Base-by-base conservation (phyloP, 768 basidiomycete genomes). In the Pleurotus tuoliensis region DNA sequence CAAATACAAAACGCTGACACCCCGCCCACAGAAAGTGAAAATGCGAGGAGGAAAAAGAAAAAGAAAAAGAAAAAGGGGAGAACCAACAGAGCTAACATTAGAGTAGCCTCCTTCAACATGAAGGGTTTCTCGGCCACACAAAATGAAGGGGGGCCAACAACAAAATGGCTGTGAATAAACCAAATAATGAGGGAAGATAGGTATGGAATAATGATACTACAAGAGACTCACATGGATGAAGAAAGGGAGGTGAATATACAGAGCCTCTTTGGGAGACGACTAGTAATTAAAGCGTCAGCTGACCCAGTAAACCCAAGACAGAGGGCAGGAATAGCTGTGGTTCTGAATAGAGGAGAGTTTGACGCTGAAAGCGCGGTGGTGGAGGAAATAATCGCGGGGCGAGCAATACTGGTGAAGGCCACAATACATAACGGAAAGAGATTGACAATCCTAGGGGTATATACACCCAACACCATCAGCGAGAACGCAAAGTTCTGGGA, bases 401-500 rank as follows among this genome's bases (percentile, higher is more conserved):
- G 69, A 55, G 73, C 67, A 8, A n/a, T 67, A 3, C 9, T 61
- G 2, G 18, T 64, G 2, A 41, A 52, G 39, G 55, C 61, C 0
- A 45, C 47, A 13, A 66, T 67, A 66, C 60, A 66, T 13, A 49
- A 61, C 0, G 48, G 55, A 0, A 24, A 54, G 18, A 61, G 15
- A 18, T 20, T 76, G 0, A 58, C 45, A 4, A 57, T 76, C 0
- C 60, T 76, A 0, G 70, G 61, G 4, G 52, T 76, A 1, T 77
- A 77, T 39, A 67, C 74, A 4, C 76, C 74, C 0, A 75, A 73
- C 52, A 50, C 58, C 27, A 40, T 49, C 1, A 18, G n/a, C 0
- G 63, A 68, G 13, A 72, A 76, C 24, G 55, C 51, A 1, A 11
- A 51, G 0, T 74, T 77, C 63, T 76, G 69, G 71, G 38, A 55